Base-by-base conservation (phyloP, 805 yeast species). In the Barnettozyma californica region DNA sequence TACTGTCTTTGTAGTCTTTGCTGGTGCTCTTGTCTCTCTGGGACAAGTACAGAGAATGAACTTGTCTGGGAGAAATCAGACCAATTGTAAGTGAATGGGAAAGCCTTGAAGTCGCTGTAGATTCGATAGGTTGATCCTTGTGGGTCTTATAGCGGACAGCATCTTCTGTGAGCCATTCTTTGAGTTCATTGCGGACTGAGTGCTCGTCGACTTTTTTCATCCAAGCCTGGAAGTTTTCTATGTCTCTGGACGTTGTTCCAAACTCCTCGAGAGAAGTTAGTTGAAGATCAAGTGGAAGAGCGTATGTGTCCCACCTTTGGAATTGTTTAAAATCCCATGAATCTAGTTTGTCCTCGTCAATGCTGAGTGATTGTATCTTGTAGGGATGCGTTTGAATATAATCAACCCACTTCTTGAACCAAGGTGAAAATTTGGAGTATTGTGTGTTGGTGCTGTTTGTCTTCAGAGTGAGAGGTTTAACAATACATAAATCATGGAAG, bases 51-150 rank as follows among this genome's bases (percentile, higher is more conserved):
- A 73, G 61, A 3, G 9, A 11, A 31, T 21, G 19, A 11, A 76
- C 62, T 4, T 67, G 56, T 29, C 79, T 58, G 1, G 77, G 61
- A 6, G 80, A 70, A 2, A 78, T 59, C 5, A 71, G 60, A 0
- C 84, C 84, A 14, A 68, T 55, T 1, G 81, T 64, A 18, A 78
- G 59, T 52, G 75, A 74, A 5, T 68, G 67, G 46, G 81, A 74
- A 51, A 79, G 57, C 20, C 69, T 66, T 1, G 83, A 75, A 0
- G 67, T 59, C 29, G 57, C 46, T 9, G 49, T 14, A 10, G 18
- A 47, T n/a, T 46, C 27, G 7, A 31, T 25, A 14, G 65, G 57
- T 23, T 47, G 26, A 44, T 62, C 52, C 19, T 49, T 43, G 4
- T 14, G 33, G 3, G 33, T 14, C n/a, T 33, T 20, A 19, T 49